A percentile compares a stretch with the other conserved stretches of the same genome.
Evolutionary conservation across 768 basidiomycete species (phyloP).

Genomic region (Lyophyllum shimeji): DNA sequence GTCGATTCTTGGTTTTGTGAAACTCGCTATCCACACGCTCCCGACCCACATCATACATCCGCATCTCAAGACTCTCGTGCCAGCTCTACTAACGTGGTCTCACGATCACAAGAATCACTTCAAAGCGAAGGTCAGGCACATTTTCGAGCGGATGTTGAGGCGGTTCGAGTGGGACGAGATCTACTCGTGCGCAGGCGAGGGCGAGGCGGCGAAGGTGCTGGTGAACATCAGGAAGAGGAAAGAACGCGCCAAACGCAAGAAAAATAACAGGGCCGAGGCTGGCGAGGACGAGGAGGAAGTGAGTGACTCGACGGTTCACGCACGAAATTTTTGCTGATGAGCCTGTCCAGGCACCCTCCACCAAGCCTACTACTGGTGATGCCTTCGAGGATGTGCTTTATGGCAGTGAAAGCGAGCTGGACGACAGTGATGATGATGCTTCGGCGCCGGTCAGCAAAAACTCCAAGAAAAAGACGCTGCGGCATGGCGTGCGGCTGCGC

Average conservation of each 20-base stretch:
- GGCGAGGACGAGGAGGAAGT: slow-evolving; percentile 50
- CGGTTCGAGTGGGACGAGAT: slow-evolving; percentile 89
- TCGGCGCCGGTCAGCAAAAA: slow-evolving; percentile 21
- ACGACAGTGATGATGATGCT: slow-evolving; percentile 66
- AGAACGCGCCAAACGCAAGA: slow-evolving; percentile 90
- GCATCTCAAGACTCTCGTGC: slow-evolving; percentile 76
- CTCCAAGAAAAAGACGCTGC: slow-evolving; percentile 32
- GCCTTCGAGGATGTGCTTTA: slow-evolving; percentile 98
- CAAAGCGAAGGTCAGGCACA: slow-evolving; percentile 94
- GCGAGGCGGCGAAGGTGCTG: slow-evolving; percentile 85
- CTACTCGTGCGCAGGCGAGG: slow-evolving; percentile 68
- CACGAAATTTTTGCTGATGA: slow-evolving; percentile 2
- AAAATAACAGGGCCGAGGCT: slow-evolving; percentile 55
- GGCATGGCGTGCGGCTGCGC: slow-evolving; percentile 63
- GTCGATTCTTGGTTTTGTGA: slow-evolving; percentile 92
- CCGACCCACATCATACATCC: slow-evolving; percentile 70
- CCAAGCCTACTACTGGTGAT: slow-evolving; percentile 65
- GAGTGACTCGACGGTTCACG: neutral
- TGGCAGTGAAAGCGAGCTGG: slow-evolving; percentile 91
- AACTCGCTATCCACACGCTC: slow-evolving; percentile 88
- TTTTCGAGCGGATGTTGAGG: slow-evolving; percentile 93
- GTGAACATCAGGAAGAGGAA: slow-evolving; percentile 95
- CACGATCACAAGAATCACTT: slow-evolving; percentile 99
- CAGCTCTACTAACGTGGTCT: slow-evolving; percentile 86
- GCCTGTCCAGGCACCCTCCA: slow-evolving; percentile 35